These are phyloP conservation scores for Aureobasidium zeae DNA, from an alignment of 2,329 filamentous ascomycete genomes.

Conservation along the genomic window DNA sequence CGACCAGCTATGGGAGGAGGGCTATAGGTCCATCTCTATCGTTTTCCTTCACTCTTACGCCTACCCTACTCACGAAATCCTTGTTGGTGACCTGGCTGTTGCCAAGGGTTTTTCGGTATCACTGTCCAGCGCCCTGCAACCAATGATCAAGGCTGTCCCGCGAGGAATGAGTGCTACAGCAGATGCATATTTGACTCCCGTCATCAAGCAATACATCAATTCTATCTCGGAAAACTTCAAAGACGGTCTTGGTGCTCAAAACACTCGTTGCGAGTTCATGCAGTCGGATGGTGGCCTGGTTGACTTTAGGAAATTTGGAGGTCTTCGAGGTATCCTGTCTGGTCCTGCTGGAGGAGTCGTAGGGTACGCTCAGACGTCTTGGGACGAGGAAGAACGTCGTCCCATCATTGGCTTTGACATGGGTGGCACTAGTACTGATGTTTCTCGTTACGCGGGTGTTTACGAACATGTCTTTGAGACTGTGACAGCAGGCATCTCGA, in stretches of 20 bases:
- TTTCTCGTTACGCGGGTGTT: slow-evolving; percentile 27
- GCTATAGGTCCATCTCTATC: slow-evolving; percentile 30
- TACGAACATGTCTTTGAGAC: slow-evolving; percentile 28
- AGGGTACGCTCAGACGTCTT: slow-evolving; percentile 27
- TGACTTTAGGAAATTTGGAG: slow-evolving; percentile 24
- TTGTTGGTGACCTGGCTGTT: slow-evolving; percentile 23
- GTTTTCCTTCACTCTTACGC: slow-evolving; percentile 29
- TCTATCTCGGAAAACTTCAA: slow-evolving; percentile 18
- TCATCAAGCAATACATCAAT: slow-evolving; percentile 18
- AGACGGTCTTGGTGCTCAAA: slow-evolving; percentile 18
- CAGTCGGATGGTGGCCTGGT: slow-evolving; percentile 28
- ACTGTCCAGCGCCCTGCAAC: slow-evolving; percentile 23
- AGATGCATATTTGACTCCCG: slow-evolving; percentile 19
- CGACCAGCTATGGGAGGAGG: slow-evolving; percentile 25
- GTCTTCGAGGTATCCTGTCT: slow-evolving; percentile 26
- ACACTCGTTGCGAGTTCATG: slow-evolving; percentile 30
- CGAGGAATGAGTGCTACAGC: slow-evolving; percentile 18
- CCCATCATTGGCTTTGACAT: slow-evolving; percentile 26
- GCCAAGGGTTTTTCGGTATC: slow-evolving; percentile 27
- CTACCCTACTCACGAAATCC: slow-evolving; percentile 27
- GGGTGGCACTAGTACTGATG: slow-evolving; percentile 28
- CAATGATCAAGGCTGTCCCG: slow-evolving; percentile 19
- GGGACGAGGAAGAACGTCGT: slow-evolving; percentile 49
- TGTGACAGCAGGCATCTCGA: slow-evolving; percentile 26
- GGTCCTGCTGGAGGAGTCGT: slow-evolving; percentile 32